Conservation (phyloP, 1,284 basidiomycete genomes). For the Fomitopsis schrenkii region DNA sequence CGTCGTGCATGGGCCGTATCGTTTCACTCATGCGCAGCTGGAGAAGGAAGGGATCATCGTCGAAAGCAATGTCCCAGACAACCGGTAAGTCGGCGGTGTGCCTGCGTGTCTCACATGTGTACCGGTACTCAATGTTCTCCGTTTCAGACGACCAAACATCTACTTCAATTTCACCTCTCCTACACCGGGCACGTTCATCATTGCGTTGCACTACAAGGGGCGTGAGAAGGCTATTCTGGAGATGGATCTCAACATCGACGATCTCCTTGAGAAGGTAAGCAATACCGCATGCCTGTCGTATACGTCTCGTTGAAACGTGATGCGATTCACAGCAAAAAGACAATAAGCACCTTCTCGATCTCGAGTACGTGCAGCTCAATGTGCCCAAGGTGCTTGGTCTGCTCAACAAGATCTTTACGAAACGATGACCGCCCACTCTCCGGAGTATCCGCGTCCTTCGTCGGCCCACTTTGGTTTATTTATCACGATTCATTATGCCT, state of each 20-base stretch:
- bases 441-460: neutral
- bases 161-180: slow-evolving; percentile 99
- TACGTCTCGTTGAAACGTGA: slow-evolving; percentile 2
- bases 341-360: slow-evolving; percentile 90
- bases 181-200: slow-evolving; percentile 97
- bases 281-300: neutral
- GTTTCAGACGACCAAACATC: slow-evolving; percentile 84
- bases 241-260: slow-evolving; percentile 99
- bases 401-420: slow-evolving; percentile 88
- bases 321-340: slow-evolving; percentile 84
- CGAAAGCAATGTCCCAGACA: slow-evolving; percentile 98
- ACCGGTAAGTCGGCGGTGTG: slow-evolving; percentile 57
- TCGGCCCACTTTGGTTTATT: slow-evolving; percentile 7
- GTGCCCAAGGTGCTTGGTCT: slow-evolving; percentile 92
- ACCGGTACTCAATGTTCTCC: neutral
- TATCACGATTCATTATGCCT: slow-evolving; percentile 12
- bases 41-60: slow-evolving; percentile 99
- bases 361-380: slow-evolving; percentile 97
- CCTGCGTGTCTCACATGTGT: neutral
- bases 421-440: slow-evolving; percentile 48
- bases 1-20: slow-evolving; percentile 90
- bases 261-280: slow-evolving; percentile 89
- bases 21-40: slow-evolving; percentile 96
- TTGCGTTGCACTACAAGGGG: slow-evolving; percentile 97
- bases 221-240: slow-evolving; percentile 99